Percentiles rank a stretch among this genome's conserved stretches.
phyloP scores from a whole-genome alignment of 2,329 filamentous ascomycete species.

The Beauveria asiatica region DNA sequence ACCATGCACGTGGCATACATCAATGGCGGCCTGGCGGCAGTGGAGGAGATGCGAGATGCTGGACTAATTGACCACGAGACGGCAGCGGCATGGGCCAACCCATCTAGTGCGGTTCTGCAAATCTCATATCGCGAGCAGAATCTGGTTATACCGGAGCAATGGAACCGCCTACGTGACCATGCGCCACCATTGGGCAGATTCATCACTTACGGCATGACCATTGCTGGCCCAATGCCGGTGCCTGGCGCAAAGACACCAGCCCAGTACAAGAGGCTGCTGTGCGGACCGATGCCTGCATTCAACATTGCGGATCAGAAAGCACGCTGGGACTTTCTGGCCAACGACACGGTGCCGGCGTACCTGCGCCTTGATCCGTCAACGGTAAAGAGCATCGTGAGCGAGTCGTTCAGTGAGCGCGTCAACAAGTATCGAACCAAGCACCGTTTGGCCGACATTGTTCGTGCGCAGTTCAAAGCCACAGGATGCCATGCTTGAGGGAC shows the following conservation, averaged over 20 bases:
- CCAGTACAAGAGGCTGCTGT: conserved; percentile 5
- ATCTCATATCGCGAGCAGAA: conserved; percentile 5
- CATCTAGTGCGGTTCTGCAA: neutral
- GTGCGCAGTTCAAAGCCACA: neutral
- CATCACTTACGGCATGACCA: conserved; percentile 2
- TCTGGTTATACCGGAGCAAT: neutral
- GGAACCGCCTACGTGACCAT: neutral
- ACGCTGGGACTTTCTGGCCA: neutral
- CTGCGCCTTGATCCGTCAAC: neutral
- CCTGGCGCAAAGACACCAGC: conserved; percentile 1
- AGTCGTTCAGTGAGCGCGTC: neutral
- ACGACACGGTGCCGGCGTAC: conserved; percentile 1
- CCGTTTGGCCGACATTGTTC: neutral
- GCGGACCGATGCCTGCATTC: conserved; percentile 2
- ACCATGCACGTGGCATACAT: conserved; percentile 2
- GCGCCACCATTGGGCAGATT: neutral
- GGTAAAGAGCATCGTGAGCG: neutral
- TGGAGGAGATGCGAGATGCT: conserved; percentile 2
- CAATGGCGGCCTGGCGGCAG: neutral
- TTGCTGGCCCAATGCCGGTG: conserved; percentile 3
- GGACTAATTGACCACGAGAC: neutral
- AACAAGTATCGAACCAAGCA: neutral
- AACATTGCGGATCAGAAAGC: neutral
- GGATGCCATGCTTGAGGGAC: neutral
- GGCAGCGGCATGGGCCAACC: neutral